Base-by-base conservation (phyloP, 352 stramenopile genomes). In the Thraustochytrium sp. region DNA sequence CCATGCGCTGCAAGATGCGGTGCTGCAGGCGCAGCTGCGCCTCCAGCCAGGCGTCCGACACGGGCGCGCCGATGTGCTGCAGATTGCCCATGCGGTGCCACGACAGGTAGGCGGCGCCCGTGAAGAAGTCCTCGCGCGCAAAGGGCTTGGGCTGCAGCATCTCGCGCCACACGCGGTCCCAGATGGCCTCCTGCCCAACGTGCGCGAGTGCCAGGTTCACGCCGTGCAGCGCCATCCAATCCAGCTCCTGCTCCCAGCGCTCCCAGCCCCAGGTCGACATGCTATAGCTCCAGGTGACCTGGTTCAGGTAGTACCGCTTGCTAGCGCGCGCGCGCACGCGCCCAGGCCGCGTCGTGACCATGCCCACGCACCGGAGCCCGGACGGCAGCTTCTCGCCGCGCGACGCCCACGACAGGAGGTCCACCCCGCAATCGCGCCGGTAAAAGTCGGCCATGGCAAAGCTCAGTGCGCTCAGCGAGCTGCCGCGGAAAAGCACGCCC, bases 171-270 rank as follows among this genome's bases (percentile, higher is more conserved):
- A 93, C 92, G 36, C 91, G 89, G 42, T 94, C 90, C 89, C 92
- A 95, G 53, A 95, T 91, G 59, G 55, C 21, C 72, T 72, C 46
- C 82, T 96, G 92, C 4, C 93, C 93, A 0, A 91, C 94, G 86
- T 95, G 94, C 13, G 93, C 92, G 76, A 97, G 80, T 21, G 93
- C 90, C 86, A 95, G 93, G 85, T 97, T 97, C 87, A 97, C 93
- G 11, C 90, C 93, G 61, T 94, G 95, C n/a, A 97, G 85, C 21
- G 92, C 92, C 90, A 96, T 94, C 92, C 92, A 96, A 88, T 97
- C 93, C 76, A 97, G 92, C 86, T 96, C 92, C 2, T 87, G 86
- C 85, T 96, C 90, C 93, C 93, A 97, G 78, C 93, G 87, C n/a
- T 85, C 37, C 90, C 91, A 95, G 26, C 91, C 89, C 91, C 93